Conservation (phyloP, 257 asterid species). For the Euphrasia confusa region DNA sequence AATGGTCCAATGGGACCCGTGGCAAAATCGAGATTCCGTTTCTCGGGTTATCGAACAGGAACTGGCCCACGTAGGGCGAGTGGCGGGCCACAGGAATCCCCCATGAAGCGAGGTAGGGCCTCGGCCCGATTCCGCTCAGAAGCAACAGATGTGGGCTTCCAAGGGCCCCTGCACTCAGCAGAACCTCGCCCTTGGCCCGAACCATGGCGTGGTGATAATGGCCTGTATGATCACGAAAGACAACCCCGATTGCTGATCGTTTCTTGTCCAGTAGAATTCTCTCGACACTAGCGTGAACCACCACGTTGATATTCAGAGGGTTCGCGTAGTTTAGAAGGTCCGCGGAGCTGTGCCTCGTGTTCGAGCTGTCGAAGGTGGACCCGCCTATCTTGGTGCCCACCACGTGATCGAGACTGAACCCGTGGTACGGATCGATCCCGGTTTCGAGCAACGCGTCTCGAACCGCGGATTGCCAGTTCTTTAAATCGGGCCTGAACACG, state of each 20-base stretch:
- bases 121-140: constrained; percentile 79
- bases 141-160: constrained; percentile 90
- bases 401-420: constrained; percentile 67
- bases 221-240: constrained; percentile 53
- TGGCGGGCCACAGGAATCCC: constrained; percentile 76
- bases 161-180: constrained; percentile 75
- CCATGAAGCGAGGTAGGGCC: constrained; percentile 77
- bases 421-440: constrained; percentile 68
- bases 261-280: constrained; percentile 44
- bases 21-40: constrained; percentile 87
- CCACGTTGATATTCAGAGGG: constrained; percentile 53
- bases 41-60: constrained; percentile 83
- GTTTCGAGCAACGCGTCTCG: constrained; percentile 77
- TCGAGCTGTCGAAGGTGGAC: constrained; percentile 65
- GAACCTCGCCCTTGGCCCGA: constrained; percentile 58
- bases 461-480: constrained; percentile 73
- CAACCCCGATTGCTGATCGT: constrained; percentile 57
- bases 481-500: constrained; percentile 72
- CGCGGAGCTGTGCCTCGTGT: constrained; percentile 70
- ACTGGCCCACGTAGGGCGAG: constrained; percentile 70
- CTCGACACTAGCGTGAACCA: constrained; percentile 62
- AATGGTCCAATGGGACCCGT: constrained; percentile 65
- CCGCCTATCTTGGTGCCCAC: constrained; percentile 89
- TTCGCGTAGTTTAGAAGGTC: constrained; percentile 68
- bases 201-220: constrained; percentile 70